These are phyloP conservation scores for Colletotrichum somersetense DNA, from an alignment of 2,329 filamentous ascomycete genomes.

Conservation along the genomic window DNA sequence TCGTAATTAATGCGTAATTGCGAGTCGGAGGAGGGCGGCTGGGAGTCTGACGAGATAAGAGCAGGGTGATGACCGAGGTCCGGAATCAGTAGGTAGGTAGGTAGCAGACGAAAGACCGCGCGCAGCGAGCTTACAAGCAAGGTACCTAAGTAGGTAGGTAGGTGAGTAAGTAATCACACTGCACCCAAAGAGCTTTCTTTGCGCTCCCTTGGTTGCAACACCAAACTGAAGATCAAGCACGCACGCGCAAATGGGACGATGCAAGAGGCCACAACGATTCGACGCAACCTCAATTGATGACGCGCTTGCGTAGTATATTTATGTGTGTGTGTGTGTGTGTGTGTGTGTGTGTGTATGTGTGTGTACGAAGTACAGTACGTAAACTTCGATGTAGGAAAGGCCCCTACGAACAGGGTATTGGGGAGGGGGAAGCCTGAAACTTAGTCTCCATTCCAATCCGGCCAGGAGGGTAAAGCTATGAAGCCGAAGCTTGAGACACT, in stretches of 20 bases:
- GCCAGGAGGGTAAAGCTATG: conserved; percentile 19
- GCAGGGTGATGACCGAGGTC: neutral
- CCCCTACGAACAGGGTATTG: neutral
- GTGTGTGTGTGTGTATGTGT: neutral
- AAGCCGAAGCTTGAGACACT: conserved; percentile 37
- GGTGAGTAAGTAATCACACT: too few relatives aligned
- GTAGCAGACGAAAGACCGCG: neutral
- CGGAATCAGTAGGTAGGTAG: neutral
- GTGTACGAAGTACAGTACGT: too few relatives aligned
- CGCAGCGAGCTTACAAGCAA: neutral
- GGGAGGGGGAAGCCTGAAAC: conserved; percentile 7
- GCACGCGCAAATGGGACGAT: conserved; percentile 10
- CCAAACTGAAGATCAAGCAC: conserved; percentile 7
- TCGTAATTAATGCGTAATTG: conserved; percentile 46
- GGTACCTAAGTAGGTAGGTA: too few relatives aligned
- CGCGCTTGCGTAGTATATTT: neutral
- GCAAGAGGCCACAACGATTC: conserved; percentile 15
- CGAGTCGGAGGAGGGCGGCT: neutral
- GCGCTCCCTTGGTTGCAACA: neutral
- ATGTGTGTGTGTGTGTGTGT: neutral
- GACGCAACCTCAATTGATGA: conserved; percentile 23
- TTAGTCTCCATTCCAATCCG: conserved; percentile 1
- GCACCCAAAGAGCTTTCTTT: neutral
- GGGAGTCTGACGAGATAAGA: conserved; percentile 17
- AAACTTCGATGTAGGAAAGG: neutral